A percentile compares a stretch with the other conserved stretches of the same genome.
phyloP scores from a whole-genome alignment of 257 asterid genomes.

The Scutellaria galericulata region DNA sequence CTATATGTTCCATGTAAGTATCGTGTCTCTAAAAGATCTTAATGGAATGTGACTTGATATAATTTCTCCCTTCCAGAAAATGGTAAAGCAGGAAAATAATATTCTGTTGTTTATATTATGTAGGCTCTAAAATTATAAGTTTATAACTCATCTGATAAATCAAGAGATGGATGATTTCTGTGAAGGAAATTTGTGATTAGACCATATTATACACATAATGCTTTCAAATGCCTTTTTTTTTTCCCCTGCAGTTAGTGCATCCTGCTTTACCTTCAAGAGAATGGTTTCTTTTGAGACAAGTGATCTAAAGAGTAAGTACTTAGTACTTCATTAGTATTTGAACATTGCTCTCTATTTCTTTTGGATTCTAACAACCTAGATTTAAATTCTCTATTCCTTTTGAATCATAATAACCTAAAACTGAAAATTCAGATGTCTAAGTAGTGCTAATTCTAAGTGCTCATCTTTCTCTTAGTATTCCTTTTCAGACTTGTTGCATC shows the following conservation, averaged over 20 bases:
- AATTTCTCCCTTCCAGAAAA: too few species aligned
- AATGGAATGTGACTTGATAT: too few species aligned
- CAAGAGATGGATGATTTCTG: too few species aligned
- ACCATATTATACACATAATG: too few species aligned
- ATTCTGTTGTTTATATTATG: too few species aligned
- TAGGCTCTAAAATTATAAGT: too few species aligned
- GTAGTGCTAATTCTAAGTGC: not conserved
- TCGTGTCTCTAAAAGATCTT: too few species aligned
- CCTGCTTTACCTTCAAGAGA: constrained; percentile 1
- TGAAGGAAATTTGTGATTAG: too few species aligned
- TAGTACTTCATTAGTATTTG: constrained; percentile 24
- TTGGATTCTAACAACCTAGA: constrained; percentile 6
- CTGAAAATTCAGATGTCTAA: not conserved
- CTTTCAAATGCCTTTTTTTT: too few species aligned
- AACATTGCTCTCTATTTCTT: not conserved
- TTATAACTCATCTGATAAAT: too few species aligned
- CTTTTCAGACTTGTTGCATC: constrained; percentile 2
- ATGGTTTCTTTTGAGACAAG: constrained; percentile 48
- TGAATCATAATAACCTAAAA: not conserved
- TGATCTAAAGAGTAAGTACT: constrained; percentile 48
- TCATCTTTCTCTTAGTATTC: not conserved
- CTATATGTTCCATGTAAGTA: not conserved
- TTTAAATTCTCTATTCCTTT: not conserved
- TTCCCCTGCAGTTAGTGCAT: too few species aligned
- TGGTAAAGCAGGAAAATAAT: too few species aligned